Evolutionary conservation across 139 green algal genomes (phyloP).

Genomic region (Edaphochlamys debaryana): DNA sequence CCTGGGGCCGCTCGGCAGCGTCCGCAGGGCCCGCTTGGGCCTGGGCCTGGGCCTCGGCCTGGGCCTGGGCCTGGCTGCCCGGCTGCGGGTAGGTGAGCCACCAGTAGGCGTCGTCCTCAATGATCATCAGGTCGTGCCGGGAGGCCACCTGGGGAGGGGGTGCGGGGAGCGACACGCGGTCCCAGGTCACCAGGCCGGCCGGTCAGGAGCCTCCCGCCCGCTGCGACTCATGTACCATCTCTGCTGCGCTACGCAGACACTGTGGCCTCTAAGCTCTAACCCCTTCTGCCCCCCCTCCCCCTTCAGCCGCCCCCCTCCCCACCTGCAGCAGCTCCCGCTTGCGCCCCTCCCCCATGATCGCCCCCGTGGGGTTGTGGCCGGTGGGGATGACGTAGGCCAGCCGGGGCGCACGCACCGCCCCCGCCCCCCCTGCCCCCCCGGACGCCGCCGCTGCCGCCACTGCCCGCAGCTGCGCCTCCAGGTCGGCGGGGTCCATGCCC

Average conservation of each 20-base stretch:
- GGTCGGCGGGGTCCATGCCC: slow-evolving; percentile 64
- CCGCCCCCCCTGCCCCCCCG: background rate
- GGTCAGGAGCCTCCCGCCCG: no score
- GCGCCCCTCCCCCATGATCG: slow-evolving; percentile 54
- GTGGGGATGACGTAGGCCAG: slow-evolving; percentile 82
- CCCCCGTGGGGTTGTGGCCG: slow-evolving; percentile 83
- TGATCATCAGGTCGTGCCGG: slow-evolving; percentile 70
- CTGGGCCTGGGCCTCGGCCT: background rate
- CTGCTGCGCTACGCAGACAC: no score
- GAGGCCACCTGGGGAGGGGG: slow-evolving; percentile 40
- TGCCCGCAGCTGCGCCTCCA: slow-evolving; percentile 55
- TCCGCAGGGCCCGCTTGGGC: background rate
- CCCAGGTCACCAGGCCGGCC: no score
- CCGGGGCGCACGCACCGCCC: background rate
- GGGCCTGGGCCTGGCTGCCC: background rate
- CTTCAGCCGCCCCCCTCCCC: background rate
- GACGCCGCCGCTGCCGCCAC: no score
- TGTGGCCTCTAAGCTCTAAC: no score
- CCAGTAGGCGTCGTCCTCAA: slow-evolving; percentile 91
- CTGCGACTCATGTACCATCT: no score
- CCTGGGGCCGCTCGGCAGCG: no score
- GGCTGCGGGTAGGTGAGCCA: slow-evolving; percentile 68
- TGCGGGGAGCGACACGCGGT: no score
- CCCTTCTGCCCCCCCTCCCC: background rate
- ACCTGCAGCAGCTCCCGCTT: slow-evolving; percentile 74